Evolutionary conservation across 2,329 filamentous ascomycete genomes (phyloP).

Genomic region (Colletotrichum sp.): DNA sequence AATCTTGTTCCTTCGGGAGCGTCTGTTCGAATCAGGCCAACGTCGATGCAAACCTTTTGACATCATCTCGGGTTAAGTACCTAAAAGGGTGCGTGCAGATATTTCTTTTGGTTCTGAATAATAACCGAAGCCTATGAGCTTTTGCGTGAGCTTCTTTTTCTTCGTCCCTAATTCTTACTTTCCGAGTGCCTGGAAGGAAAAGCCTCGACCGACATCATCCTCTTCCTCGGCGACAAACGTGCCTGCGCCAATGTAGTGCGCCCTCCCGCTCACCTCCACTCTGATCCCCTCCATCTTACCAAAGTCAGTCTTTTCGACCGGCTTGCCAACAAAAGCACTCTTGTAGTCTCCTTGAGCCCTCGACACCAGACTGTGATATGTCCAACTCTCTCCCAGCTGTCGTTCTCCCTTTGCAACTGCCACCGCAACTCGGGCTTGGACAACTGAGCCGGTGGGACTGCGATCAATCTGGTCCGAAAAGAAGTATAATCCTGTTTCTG

Average conservation of each 20-base stretch:
- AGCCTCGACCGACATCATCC: slow-evolving; percentile 4
- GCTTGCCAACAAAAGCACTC: background rate
- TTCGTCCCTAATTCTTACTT: background rate
- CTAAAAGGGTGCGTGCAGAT: background rate
- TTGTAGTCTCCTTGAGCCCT: background rate
- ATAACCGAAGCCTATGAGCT: background rate
- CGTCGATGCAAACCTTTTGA: background rate
- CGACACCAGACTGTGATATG: slow-evolving; percentile 13
- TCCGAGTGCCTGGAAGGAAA: background rate
- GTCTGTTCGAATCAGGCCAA: slow-evolving; percentile 22
- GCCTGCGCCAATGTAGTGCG: slow-evolving; percentile 6
- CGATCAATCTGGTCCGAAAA: slow-evolving; percentile 48
- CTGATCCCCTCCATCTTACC: background rate
- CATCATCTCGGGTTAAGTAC: background rate
- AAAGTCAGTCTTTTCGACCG: background rate
- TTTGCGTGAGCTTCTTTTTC: background rate
- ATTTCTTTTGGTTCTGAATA: background rate
- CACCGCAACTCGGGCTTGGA: slow-evolving; percentile 5
- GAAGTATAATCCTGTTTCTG: slow-evolving; percentile 48
- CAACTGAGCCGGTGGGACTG: slow-evolving; percentile 2
- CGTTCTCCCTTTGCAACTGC: background rate
- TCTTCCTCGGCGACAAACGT: background rate
- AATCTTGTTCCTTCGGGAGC: slow-evolving; percentile 22
- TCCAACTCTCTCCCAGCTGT: background rate
- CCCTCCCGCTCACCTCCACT: slow-evolving; percentile 1